These are phyloP conservation scores for Moricandia arvensis DNA, from an alignment of 345 rosid species.

Conservation along the genomic window DNA sequence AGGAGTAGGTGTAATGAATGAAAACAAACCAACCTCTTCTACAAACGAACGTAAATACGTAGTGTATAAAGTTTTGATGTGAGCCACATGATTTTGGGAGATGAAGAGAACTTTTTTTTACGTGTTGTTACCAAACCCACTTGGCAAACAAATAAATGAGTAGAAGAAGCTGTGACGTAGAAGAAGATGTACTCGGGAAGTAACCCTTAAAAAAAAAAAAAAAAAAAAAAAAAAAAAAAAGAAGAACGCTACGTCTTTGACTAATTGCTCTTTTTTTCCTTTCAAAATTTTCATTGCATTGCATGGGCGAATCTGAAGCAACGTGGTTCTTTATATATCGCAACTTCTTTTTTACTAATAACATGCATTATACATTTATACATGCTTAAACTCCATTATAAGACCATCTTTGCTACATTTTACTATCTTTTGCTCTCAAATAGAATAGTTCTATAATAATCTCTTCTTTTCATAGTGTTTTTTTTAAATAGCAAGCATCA, in stretches of 20 bases:
- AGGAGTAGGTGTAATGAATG: neutral
- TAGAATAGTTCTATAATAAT: too few species aligned
- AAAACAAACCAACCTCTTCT: too few species aligned
- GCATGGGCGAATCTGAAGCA: conserved; percentile 9
- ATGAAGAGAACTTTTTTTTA: conserved; percentile 3
- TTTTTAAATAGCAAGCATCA: too few species aligned
- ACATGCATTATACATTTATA: neutral
- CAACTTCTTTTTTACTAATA: conserved; percentile 2
- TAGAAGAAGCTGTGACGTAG: conserved; percentile 19
- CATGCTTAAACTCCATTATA: neutral
- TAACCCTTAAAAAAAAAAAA: too few species aligned
- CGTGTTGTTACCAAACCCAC: conserved; percentile 20
- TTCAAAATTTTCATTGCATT: neutral
- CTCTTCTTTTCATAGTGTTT: too few species aligned
- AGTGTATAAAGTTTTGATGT: conserved; percentile 3
- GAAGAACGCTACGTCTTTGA: conserved; percentile 12
- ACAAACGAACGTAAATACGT: neutral
- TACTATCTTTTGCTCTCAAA: too few species aligned
- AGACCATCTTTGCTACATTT: too few species aligned
- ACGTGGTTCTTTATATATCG: conserved; percentile 34
- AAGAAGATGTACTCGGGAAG: too few species aligned
- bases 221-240: too few species aligned
- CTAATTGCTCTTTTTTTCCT: conserved; percentile 7
- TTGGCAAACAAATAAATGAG: conserved; percentile 6
- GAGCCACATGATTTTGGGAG: conserved; percentile 29